A percentile compares a stretch with the other conserved stretches of the same genome.
These are phyloP conservation scores for Cucumis sativus DNA, from an alignment of 306 rosid species.

Conservation along the genomic window DNA sequence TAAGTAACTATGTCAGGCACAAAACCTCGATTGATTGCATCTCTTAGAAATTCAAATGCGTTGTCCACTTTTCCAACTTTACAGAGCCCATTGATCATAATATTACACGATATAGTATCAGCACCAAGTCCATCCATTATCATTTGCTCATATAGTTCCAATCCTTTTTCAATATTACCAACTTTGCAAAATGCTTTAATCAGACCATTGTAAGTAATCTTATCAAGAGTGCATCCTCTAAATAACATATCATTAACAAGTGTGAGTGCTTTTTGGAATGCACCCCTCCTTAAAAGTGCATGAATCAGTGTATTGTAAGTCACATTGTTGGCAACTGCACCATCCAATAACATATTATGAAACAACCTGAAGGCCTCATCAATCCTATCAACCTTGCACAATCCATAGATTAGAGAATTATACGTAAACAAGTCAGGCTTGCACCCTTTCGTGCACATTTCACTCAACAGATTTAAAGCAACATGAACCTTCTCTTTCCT, in stretches of 20 bases:
- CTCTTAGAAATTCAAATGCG: conserved; percentile 61
- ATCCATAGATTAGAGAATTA: conserved; percentile 67
- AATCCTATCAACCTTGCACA: conserved; percentile 49
- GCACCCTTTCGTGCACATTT: conserved; percentile 64
- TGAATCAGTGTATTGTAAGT: conserved; percentile 74
- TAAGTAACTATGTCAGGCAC: conserved; percentile 77
- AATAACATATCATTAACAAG: conserved; percentile 75
- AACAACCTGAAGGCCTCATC: conserved; percentile 54
- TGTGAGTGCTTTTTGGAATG: conserved; percentile 49
- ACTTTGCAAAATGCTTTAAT: conserved; percentile 62
- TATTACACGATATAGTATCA: conserved; percentile 48
- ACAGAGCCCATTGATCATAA: conserved; percentile 65
- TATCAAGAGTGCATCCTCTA: conserved; percentile 69
- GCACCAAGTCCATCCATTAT: conserved; percentile 47
- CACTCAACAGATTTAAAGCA: conserved; percentile 43
- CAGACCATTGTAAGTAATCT: conserved; percentile 66
- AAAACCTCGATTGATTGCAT: conserved; percentile 57
- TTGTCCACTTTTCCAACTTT: conserved; percentile 52
- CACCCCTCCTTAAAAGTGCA: conserved; percentile 47
- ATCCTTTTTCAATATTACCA: conserved; percentile 60
- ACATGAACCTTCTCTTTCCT: conserved; percentile 44
- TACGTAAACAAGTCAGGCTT: conserved; percentile 70
- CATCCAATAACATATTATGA: conserved; percentile 70
- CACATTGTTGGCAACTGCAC: conserved; percentile 76
- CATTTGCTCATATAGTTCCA: conserved; percentile 72